Conservation (phyloP, 352 stramenopile species). For the Thraustotheca clavata region DNA sequence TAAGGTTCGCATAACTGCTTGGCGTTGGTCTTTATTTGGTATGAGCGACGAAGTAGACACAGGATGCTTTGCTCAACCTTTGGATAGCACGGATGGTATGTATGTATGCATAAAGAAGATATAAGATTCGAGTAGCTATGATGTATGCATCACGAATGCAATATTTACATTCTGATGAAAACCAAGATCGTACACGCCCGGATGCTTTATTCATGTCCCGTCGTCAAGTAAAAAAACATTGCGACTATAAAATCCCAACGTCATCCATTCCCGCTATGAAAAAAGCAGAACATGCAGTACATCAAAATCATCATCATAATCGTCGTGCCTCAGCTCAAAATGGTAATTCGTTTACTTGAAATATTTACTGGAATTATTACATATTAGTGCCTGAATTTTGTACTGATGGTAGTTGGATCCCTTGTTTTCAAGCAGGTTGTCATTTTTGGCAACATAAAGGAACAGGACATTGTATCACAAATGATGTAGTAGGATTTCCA, state of each 20-base stretch:
- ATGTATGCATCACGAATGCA: slow-evolving; percentile 76
- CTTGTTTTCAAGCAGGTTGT: slow-evolving; percentile 54
- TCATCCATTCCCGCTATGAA: slow-evolving; percentile 31
- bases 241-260: slow-evolving; percentile 34
- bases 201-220: slow-evolving; percentile 66
- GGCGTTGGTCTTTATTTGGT: too few relatives aligned
- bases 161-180: slow-evolving; percentile 41
- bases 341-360: not conserved
- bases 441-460: slow-evolving; percentile 71
- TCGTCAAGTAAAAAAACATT: slow-evolving; percentile 57
- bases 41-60: slow-evolving; percentile 26
- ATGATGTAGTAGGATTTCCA: slow-evolving; percentile 11
- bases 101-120: not conserved
- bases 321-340: slow-evolving; percentile 6
- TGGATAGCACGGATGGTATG: slow-evolving; percentile 20
- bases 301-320: not conserved
- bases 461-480: slow-evolving; percentile 40
- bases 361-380: not conserved
- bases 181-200: slow-evolving; percentile 32
- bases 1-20: too few relatives aligned
- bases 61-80: not conserved
- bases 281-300: slow-evolving; percentile 28
- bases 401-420: slow-evolving; percentile 10
- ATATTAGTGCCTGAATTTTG: not conserved
- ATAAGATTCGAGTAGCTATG: slow-evolving; percentile 22